Base-by-base conservation (phyloP, 2,329 filamentous ascomycete genomes). In the Trichoderma aggressivum region DNA sequence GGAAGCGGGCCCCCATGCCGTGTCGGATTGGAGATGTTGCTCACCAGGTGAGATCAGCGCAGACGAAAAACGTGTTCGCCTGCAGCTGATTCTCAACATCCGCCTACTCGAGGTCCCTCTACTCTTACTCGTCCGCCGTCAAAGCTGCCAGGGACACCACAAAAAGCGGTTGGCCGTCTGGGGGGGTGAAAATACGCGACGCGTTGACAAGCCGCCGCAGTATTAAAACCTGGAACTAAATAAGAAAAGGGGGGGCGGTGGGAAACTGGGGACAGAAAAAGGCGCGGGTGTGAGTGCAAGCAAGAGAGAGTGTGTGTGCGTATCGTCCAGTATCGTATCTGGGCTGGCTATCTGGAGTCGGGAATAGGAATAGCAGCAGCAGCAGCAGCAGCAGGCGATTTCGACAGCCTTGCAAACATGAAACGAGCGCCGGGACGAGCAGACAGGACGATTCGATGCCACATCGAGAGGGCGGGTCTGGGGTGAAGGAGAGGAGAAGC, bases 41-140 rank as follows among this genome's bases (percentile, higher is more conserved):
- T 85, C 79, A 87, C 86, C 84, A 82, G 79, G 78, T 77, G 85
- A 87, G 87, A 89, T 86, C 87, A 89, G 87, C 81, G 85, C 87
- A 89, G 87, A 89, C 88, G 86, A 88, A 79, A 76, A 75, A 79
- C 73, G 76, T 79, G 80, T 68, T 88, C 87, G 87, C 85, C 88
- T 87, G 86, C 86, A 83, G 82, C 87, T 86, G 86, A 85, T 80
- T 84, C 86, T 88, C 86, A 73, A 73, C 76, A 61, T 67, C 59
- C 72, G 75, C 76, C 74, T 74, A 76, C 77, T 74, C 75, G 72
- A 71, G 75, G 65, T 74, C 72, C 72, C 69, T 72, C 53, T 70
- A 43, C 65, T 73, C 71, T 67, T 67, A 43, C 61, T 69, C 55
- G 65, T 50, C 65, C 55, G 65, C n/a, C n/a, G n/a, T n/a, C n/a